Base-by-base conservation (phyloP, 257 asterid species). In the Rehmannia glutinosa region DNA sequence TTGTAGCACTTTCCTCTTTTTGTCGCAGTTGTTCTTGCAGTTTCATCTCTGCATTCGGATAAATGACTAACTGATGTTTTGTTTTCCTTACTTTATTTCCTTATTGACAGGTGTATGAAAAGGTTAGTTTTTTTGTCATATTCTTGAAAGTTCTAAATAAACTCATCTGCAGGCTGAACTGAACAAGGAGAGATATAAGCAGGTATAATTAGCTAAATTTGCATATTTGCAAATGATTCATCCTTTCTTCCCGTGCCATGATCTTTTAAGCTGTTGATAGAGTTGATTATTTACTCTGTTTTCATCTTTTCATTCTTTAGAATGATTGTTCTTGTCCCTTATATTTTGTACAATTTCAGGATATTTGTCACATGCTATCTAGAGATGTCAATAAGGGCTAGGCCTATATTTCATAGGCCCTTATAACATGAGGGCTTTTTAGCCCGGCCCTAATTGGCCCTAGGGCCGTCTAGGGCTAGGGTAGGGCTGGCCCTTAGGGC, bases 71-170 rank as follows among this genome's bases (percentile, higher is more conserved):
- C 75, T 39, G 62, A 61, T 81, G 11, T 39, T 70, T 62, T 39
- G 15, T 69, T 30, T 38, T 51, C 53, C 47, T 33, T 67, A 50
- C 71, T 74, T 76, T 64, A 62, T 61, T 70, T 63, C 43, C 72
- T 38, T 62, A 36, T 65, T 35, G 64, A 69, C 92, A 86, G 96
- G 96, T 89, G 63, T 89, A 86, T 47, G 86, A 84, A 68, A 89
- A 89, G 96, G 95, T 73, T 60, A 20, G 73, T 8, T 43, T 23
- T 45, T 24, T 21, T 46, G 15, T 57, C 33, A 68, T 47, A 9
- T 43, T 38, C 46, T 33, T 13, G 19, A 36, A 62, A 65, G 57
- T 66, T 32, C 74, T 73, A 54, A 78, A 30, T 24, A 7, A n/a
- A 45, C 59, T 73, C 20, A 35, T 42, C 16, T 69, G 86, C 89